Percentiles rank a stretch among this genome's conserved stretches.
Conservation (phyloP, 2,329 filamentous ascomycete species). For the Fusarium luffae region DNA sequence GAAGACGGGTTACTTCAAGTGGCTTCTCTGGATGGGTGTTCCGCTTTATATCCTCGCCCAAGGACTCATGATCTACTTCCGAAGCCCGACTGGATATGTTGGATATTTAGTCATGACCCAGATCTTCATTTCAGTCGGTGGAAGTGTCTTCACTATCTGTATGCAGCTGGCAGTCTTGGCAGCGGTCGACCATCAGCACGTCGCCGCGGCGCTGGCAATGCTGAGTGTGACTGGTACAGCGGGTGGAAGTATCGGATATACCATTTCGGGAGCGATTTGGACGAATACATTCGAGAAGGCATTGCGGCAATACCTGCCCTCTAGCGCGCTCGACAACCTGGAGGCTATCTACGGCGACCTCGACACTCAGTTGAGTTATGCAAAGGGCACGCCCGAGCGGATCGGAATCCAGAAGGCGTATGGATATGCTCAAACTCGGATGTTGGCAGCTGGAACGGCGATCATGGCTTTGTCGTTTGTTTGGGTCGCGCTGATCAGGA, state of each 20-base stretch:
- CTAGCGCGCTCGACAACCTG: not conserved
- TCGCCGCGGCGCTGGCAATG: slow-evolving; percentile 61
- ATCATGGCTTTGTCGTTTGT: slow-evolving; percentile 33
- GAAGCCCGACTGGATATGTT: slow-evolving; percentile 54
- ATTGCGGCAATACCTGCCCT: not conserved
- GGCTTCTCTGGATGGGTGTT: slow-evolving; percentile 55
- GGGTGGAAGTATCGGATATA: slow-evolving; percentile 58
- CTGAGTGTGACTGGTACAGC: slow-evolving; percentile 57
- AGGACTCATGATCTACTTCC: slow-evolving; percentile 53
- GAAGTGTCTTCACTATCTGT: slow-evolving; percentile 64
- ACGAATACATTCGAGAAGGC: slow-evolving; percentile 52
- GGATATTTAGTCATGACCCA: slow-evolving; percentile 64
- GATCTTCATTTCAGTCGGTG: slow-evolving; percentile 63
- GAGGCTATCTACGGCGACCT: slow-evolving; percentile 10
- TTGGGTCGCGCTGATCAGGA: slow-evolving; percentile 37
- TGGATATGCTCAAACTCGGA: slow-evolving; percentile 24
- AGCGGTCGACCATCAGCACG: slow-evolving; percentile 63
- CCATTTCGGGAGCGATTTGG: slow-evolving; percentile 56
- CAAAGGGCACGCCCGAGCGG: not conserved
- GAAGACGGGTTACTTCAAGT: slow-evolving; percentile 61
- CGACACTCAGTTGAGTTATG: slow-evolving; percentile 9
- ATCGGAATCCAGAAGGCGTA: slow-evolving; percentile 21
- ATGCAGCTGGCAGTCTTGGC: slow-evolving; percentile 69
- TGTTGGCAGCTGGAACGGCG: slow-evolving; percentile 37
- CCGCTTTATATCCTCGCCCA: slow-evolving; percentile 66